Conservation (phyloP, 2,329 filamentous ascomycete genomes). For the Fusarium virguliforme region DNA sequence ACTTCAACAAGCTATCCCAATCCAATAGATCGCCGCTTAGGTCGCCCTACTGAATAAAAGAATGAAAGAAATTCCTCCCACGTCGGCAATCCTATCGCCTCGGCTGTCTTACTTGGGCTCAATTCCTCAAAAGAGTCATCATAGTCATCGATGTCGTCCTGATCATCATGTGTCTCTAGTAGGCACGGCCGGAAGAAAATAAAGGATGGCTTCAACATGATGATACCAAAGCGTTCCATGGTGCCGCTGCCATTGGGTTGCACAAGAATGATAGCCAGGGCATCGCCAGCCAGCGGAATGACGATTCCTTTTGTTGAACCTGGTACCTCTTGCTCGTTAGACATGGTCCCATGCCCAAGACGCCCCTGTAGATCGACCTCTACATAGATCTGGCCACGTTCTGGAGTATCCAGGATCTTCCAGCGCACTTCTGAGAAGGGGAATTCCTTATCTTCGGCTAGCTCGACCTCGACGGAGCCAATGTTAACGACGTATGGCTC, state of each 20-base stretch:
- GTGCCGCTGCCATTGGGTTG: background rate
- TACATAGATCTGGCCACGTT: constrained; percentile 1
- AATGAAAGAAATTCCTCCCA: background rate
- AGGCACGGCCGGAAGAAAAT: background rate
- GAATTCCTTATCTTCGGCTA: background rate
- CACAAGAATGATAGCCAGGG: constrained; percentile 2
- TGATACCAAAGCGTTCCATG: constrained; percentile 1
- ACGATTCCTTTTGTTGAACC: background rate
- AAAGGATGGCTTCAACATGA: background rate
- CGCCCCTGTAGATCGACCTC: background rate
- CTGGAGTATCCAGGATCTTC: background rate
- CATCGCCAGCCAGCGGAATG: background rate
- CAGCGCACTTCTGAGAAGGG: background rate
- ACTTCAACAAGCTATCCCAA: background rate
- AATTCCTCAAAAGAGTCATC: background rate
- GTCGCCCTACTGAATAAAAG: background rate
- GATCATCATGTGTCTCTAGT: background rate
- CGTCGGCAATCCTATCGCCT: background rate
- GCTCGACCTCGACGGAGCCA: background rate
- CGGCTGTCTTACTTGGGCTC: background rate
- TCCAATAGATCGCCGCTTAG: constrained; percentile 1
- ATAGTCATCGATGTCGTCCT: background rate
- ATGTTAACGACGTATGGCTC: background rate
- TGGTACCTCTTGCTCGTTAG: background rate
- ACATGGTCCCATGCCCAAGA: background rate